These are phyloP conservation scores for Stentor roeselii DNA, from an alignment of 73 alveolate species.

Conservation along the genomic window DNA sequence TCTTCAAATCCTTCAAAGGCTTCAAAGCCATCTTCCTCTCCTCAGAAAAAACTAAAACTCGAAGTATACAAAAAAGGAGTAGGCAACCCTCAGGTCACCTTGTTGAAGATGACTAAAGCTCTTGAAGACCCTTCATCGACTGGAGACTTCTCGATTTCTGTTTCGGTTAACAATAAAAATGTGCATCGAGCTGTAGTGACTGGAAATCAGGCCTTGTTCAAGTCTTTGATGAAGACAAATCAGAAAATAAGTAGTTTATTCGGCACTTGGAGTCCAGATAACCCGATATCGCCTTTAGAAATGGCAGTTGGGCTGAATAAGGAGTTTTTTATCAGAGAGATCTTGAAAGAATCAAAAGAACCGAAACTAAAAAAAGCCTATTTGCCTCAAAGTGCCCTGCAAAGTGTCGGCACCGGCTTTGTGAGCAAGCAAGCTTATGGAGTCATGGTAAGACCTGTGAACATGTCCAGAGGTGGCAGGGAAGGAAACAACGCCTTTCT, in stretches of 20 bases:
- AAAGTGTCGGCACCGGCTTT: slow-evolving; percentile 80
- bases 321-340: slow-evolving; percentile 61
- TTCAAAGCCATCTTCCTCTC: not conserved
- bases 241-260: slow-evolving; percentile 47
- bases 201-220: not conserved
- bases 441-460: slow-evolving; percentile 77
- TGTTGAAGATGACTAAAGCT: slow-evolving; percentile 20
- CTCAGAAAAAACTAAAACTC: not conserved
- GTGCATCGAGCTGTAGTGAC: slow-evolving; percentile 23
- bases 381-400: slow-evolving; percentile 56
- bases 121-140: slow-evolving; percentile 31
- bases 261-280: slow-evolving; percentile 73
- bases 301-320: slow-evolving; percentile 60
- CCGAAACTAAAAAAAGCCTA: slow-evolving; percentile 41
- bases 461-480: slow-evolving; percentile 90
- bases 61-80: slow-evolving; percentile 28
- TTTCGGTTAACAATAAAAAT: slow-evolving; percentile 36
- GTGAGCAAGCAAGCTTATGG: slow-evolving; percentile 84
- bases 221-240: not conserved
- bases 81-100: slow-evolving; percentile 30
- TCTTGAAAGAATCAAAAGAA: slow-evolving; percentile 49
- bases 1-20: too few species aligned
- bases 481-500: slow-evolving; percentile 98
- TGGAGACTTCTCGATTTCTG: slow-evolving; percentile 36
- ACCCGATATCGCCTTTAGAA: slow-evolving; percentile 67